Conservation (phyloP, 2,329 filamentous ascomycete genomes). For the Trichoderma afroharzianum region DNA sequence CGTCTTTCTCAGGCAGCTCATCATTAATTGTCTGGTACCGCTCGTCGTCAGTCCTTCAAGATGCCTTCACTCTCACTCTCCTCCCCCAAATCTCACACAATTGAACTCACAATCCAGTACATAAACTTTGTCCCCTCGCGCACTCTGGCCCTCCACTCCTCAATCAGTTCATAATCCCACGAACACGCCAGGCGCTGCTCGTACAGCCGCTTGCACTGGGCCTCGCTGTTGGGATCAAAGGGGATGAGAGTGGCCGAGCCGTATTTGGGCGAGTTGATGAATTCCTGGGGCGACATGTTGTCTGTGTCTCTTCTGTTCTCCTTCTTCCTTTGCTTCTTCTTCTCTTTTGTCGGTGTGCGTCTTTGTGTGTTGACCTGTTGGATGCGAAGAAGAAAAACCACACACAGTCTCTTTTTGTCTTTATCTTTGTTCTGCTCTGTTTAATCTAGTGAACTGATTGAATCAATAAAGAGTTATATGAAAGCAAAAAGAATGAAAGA, state of each 20-base stretch:
- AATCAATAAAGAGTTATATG: not conserved
- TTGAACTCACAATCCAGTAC: constrained; percentile 39
- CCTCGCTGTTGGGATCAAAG: constrained; percentile 39
- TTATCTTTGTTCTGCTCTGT: not conserved
- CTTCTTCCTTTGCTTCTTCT: not conserved
- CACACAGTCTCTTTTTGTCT: not conserved
- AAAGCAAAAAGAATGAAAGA: not conserved
- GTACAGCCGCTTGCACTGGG: constrained; percentile 39
- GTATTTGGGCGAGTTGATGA: not conserved
- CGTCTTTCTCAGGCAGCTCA: constrained; percentile 27
- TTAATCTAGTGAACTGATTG: not conserved
- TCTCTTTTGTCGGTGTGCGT: not conserved
- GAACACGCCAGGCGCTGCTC: constrained; percentile 45
- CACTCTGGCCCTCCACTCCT: constrained; percentile 33
- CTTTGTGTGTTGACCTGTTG: not conserved
- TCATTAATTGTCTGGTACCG: constrained; percentile 29
- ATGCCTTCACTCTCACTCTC: not conserved
- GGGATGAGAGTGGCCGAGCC: constrained; percentile 34
- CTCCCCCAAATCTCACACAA: not conserved
- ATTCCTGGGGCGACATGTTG: not conserved
- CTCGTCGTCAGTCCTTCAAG: not conserved
- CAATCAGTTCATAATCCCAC: constrained; percentile 40
- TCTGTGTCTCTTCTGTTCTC: not conserved
- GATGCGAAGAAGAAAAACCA: too few species aligned
- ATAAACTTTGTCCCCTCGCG: constrained; percentile 34